Evolutionary conservation across 1,284 basidiomycete species (phyloP), one percentile per base, ranked within the genome.

Genomic region (Irpex lacteus): DNA sequence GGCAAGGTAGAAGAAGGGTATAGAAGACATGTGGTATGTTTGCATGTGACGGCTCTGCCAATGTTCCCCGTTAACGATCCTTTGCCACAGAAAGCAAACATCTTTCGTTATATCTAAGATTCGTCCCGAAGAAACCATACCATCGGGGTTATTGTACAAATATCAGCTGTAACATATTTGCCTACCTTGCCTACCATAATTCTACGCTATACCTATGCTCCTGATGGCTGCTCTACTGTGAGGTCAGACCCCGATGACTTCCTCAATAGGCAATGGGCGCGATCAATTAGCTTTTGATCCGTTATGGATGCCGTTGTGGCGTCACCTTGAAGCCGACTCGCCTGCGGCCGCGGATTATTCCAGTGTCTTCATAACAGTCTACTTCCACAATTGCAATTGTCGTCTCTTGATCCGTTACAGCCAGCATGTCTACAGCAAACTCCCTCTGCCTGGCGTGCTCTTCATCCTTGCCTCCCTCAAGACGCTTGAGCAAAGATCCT

Each of bases 381-480:
- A 44, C 40, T 44, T 44, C 11, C 40, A 44, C 11, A 44, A 44
- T 6, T 26, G 26, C 26, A 26, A 44, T 44, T 44, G 15, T 44
- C 40, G 26, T 26, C 40, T 44, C 40, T 44, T 44, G 15, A 44
- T 11, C 40, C 15, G 15, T 44, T 15, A 44, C 40, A 44, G 11
- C 40, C 40, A 44, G 11, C 40, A 56, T 56, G 54, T 56, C 54
- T 34, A 19, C 38, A 40, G 26, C 38, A 37, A 32, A 55, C 38
- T 52, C 37, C 34, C 82, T 90, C 26, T 90, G 88, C 70, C 80
- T 89, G 13, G 83, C 88, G 7, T 90, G 88, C 70, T 86, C 86
- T 0, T 83, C 84, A 5, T 89, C 85, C 13, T 73, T 88, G 5
- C 85, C 82, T 61, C 76, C 81, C 62, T 61, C 66, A 63, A 40